Evolutionary conservation across 176 grass and related monocot species (phyloP).

Genomic region (Miscanthus lutarioriparius): DNA sequence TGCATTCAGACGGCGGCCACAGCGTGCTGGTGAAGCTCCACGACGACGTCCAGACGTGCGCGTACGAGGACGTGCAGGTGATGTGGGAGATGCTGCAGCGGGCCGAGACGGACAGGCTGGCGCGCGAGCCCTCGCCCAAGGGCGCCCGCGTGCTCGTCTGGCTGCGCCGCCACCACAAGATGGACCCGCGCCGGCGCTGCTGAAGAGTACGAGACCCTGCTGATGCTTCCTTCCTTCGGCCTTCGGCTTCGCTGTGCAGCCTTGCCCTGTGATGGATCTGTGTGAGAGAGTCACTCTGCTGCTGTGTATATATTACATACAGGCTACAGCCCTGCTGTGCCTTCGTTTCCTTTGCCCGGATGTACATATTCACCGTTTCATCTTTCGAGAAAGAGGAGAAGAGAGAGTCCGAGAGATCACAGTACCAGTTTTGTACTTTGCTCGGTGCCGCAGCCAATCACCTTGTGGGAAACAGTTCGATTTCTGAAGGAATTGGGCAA

Average conservation of each 20-base stretch:
- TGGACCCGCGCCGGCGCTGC: constrained; percentile 27
- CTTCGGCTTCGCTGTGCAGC: neutral
- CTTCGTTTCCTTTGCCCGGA: neutral
- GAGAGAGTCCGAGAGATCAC: neutral
- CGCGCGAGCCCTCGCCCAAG: constrained; percentile 25
- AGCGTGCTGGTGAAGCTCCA: constrained; percentile 57
- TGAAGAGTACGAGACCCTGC: neutral
- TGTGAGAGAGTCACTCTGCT: neutral
- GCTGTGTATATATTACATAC: neutral
- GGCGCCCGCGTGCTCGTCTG: constrained; percentile 33
- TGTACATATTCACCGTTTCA: constrained; percentile 46
- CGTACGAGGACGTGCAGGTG: constrained; percentile 65
- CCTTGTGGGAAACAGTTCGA: neutral
- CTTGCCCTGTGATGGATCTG: neutral
- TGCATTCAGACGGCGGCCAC: constrained; percentile 11
- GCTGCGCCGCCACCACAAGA: constrained; percentile 17
- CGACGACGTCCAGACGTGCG: constrained; percentile 55
- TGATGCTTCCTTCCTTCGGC: no score
- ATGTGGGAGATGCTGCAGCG: constrained; percentile 75
- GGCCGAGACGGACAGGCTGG: constrained; percentile 39
- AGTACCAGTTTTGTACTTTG: neutral
- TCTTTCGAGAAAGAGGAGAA: neutral
- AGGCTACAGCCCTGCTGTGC: neutral
- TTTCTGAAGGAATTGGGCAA: neutral
- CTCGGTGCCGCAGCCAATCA: neutral